phyloP scores from a whole-genome alignment of 2,329 filamentous ascomycete genomes.

The Talaromyces rugulosus region DNA sequence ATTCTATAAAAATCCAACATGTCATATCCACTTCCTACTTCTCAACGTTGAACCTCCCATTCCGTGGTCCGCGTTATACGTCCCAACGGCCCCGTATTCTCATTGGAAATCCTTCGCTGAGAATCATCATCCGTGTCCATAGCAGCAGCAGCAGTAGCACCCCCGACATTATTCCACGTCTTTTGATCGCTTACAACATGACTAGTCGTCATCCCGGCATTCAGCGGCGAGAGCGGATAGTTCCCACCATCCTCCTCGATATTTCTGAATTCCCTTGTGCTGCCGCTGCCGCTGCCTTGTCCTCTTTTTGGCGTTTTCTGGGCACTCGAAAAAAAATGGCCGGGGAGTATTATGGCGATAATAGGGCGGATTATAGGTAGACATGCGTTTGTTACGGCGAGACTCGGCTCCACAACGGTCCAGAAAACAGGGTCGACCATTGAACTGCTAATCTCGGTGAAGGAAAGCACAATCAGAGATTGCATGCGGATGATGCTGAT shows the following conservation, averaged over 20 bases:
- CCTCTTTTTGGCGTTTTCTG: neutral
- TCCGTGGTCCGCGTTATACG: neutral
- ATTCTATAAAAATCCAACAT: too few relatives aligned
- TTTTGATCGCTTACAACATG: conserved; percentile 1
- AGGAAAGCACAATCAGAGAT: neutral
- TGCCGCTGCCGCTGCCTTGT: neutral
- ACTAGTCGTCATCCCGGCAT: neutral
- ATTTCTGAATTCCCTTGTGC: neutral
- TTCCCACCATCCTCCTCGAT: neutral
- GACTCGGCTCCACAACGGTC: neutral
- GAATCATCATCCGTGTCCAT: conserved; percentile 1
- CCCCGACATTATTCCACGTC: neutral
- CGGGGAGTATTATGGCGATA: neutral
- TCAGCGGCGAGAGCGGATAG: neutral
- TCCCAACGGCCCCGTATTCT: neutral
- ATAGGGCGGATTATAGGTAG: conserved; percentile 1
- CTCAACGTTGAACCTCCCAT: neutral
- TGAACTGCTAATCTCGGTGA: neutral
- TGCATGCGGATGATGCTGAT: conserved; percentile 4
- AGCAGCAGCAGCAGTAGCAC: neutral
- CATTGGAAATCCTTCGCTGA: neutral
- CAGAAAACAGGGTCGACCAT: conserved; percentile 2
- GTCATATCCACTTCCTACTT: too few relatives aligned
- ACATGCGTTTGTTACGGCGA: conserved; percentile 2
- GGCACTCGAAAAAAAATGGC: neutral